These are phyloP conservation scores for Ascochyta viciae-villosae DNA, from an alignment of 2,329 filamentous ascomycete genomes.

Conservation along the genomic window DNA sequence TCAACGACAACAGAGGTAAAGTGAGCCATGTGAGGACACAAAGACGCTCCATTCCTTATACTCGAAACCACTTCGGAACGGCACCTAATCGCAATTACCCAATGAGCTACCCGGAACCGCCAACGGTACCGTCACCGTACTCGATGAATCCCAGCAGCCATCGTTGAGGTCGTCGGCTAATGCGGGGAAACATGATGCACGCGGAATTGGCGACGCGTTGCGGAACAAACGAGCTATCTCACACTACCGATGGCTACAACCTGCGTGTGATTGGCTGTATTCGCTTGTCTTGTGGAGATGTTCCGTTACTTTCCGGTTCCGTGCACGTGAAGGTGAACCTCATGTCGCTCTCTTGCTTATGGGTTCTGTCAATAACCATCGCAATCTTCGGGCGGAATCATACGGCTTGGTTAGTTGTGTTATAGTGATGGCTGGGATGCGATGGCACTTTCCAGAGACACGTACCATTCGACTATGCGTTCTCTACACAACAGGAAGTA, in stretches of 20 bases:
- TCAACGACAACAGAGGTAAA: background rate
- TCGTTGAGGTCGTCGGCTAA: slow-evolving; percentile 9
- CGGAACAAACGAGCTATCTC: slow-evolving; percentile 12
- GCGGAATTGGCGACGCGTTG: slow-evolving; percentile 27
- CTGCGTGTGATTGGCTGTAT: slow-evolving; percentile 3
- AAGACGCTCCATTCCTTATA: slow-evolving; percentile 9
- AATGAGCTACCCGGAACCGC: background rate
- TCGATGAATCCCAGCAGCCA: background rate
- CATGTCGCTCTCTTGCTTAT: background rate
- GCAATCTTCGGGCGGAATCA: background rate
- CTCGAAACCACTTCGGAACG: background rate
- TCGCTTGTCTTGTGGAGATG: background rate
- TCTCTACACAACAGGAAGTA: too few relatives aligned
- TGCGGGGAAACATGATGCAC: slow-evolving; percentile 23
- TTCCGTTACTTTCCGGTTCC: slow-evolving; percentile 6
- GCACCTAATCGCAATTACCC: background rate
- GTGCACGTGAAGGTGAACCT: background rate
- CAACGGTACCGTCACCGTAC: background rate
- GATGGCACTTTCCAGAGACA: too few relatives aligned
- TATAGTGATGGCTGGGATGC: too few relatives aligned
- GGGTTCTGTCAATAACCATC: background rate
- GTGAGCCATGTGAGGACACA: background rate
- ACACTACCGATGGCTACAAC: background rate
- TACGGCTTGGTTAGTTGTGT: background rate
- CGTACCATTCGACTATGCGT: too few relatives aligned